A percentile compares a stretch with the other conserved stretches of the same genome.
phyloP scores from a whole-genome alignment of 140 eudicot genomes.

The Stevia rebaudiana region DNA sequence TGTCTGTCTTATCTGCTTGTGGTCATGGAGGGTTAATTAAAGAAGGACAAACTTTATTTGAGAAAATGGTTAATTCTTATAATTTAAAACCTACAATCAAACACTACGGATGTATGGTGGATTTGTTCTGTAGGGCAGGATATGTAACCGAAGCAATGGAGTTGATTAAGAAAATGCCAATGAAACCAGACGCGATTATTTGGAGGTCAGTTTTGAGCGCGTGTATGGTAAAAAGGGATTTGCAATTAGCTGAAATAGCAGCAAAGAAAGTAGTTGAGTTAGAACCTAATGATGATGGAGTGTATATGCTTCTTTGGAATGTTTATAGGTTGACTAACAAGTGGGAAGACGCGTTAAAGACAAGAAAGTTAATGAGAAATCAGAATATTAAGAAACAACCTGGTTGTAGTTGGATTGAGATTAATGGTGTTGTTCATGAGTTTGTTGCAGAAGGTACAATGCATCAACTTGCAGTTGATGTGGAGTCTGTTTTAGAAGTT shows the following conservation, averaged over 20 bases:
- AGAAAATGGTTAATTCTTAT: constrained; percentile 25
- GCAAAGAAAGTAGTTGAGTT: constrained; percentile 51
- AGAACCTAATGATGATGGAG: constrained; percentile 64
- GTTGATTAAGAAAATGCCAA: constrained; percentile 51
- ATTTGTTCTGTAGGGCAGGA: constrained; percentile 60
- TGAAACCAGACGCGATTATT: constrained; percentile 67
- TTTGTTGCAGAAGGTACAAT: constrained; percentile 42
- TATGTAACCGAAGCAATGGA: constrained; percentile 43
- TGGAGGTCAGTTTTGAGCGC: constrained; percentile 66
- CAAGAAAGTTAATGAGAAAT: constrained; percentile 50
- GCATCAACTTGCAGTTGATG: constrained; percentile 19
- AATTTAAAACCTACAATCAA: constrained; percentile 39
- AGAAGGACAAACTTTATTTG: constrained; percentile 44
- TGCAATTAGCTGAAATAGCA: constrained; percentile 51
- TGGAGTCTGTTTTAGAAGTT: constrained; percentile 31
- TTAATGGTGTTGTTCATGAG: constrained; percentile 64
- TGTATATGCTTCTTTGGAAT: constrained; percentile 55
- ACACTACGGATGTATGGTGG: constrained; percentile 77
- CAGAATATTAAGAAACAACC: constrained; percentile 63
- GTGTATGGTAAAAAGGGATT: constrained; percentile 39
- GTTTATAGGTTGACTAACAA: constrained; percentile 34
- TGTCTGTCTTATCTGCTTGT: constrained; percentile 61
- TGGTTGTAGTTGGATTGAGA: constrained; percentile 80
- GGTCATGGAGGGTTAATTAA: constrained; percentile 54
- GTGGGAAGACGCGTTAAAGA: constrained; percentile 62